phyloP scores from a whole-genome alignment of 768 basidiomycete genomes.

The Boletales sp. region DNA sequence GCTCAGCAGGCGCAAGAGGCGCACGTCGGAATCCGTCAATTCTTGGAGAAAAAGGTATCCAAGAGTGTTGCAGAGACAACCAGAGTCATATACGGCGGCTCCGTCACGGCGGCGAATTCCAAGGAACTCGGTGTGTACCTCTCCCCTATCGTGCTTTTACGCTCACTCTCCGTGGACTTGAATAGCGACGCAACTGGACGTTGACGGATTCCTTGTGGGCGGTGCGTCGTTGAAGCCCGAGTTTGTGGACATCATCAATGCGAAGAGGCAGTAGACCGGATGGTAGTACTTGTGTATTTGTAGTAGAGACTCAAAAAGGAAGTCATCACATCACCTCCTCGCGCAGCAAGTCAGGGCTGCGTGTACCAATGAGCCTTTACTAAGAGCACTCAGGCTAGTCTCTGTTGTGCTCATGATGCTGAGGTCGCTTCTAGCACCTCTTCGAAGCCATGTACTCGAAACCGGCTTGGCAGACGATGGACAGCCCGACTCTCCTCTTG shows the following conservation, averaged over 20 bases:
- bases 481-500: not conserved
- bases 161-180: not conserved
- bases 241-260: conserved; percentile 89
- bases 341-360: too few species aligned
- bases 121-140: conserved; percentile 74
- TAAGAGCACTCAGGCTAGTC: not conserved
- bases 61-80: conserved; percentile 64
- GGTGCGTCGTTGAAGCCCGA: conserved; percentile 98
- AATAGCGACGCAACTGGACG: conserved; percentile 71
- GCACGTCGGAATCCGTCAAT: conserved; percentile 79
- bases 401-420: conserved; percentile 40
- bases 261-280: conserved; percentile 34
- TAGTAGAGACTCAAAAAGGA: too few species aligned
- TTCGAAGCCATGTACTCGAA: conserved; percentile 43
- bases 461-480: conserved; percentile 27
- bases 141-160: not conserved
- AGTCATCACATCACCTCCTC: too few species aligned
- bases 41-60: conserved; percentile 64
- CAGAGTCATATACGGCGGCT: conserved; percentile 95
- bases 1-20: conserved; percentile 90
- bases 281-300: not conserved
- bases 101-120: conserved; percentile 86
- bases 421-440: conserved; percentile 54
- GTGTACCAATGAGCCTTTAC: conserved; percentile 4
- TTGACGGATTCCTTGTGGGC: conserved; percentile 98